Base-by-base conservation (phyloP, 495 filamentous ascomycete genomes). In the Aspergillus panamensis region DNA sequence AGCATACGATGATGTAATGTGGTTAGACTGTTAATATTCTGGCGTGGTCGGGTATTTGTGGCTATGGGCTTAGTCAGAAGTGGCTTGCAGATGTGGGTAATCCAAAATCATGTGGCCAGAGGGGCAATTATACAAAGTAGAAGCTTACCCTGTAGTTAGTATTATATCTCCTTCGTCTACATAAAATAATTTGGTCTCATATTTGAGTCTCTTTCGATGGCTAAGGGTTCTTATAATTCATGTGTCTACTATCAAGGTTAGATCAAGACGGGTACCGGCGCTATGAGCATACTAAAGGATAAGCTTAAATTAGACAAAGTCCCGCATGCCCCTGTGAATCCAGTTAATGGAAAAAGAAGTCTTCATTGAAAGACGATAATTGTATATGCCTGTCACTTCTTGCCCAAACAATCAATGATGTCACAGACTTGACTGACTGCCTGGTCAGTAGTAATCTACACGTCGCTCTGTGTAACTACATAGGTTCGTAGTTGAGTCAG, bases 271-370 rank as follows among this genome's bases (percentile, higher is more conserved):
- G 42, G 13, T 44, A n/a, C 19, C 16, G 4, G 19, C 42, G 42
- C 42, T 45, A 45, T 12, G 8, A 16, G 31, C 40, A 39, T 56
- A 48, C 53, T 56, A 56, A 25, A 48, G 42, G 10, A 48, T 56
- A 56, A 56, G 42, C 53, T 56, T 56, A 56, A 56, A 56, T 48
- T 12, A n/a, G 30, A 51, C 35, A 0, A n/a, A n/a, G 10, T 39
- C 33, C 8, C 14, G 14, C 35, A 39, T 39, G 5, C 35, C 8
- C 8, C 10, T n/a, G 35, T 13, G 3, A n/a, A 35, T 35, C 33
- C 13, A 8, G 8, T 8, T 39, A 3, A 39, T 3, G 35, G 35
- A 39, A 39, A 39, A 39, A 5, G 35, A 25, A 25, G 25, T 25
- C 25, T 5, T 25, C 25, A 25, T 2, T 25, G 25, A 25, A 25